Percentiles rank a stretch among this genome's conserved stretches.
Conservation (phyloP, 805 yeast genomes). For the Candida fluviatilis region DNA sequence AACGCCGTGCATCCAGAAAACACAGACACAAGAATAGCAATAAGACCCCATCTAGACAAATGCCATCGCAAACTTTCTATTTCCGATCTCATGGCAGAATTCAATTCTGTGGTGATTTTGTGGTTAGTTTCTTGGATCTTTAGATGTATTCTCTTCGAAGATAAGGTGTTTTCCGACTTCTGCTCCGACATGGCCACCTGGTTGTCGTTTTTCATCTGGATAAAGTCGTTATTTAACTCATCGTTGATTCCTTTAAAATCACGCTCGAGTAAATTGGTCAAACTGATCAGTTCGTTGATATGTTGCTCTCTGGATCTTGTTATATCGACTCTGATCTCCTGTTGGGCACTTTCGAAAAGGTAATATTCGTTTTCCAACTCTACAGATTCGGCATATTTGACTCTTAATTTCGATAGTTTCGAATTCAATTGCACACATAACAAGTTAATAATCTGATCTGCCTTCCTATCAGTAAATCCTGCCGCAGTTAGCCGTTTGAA, state of each 20-base stretch:
- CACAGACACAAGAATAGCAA: constrained; percentile 67
- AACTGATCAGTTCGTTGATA: constrained; percentile 60
- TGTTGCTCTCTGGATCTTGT: constrained; percentile 68
- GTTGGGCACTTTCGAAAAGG: constrained; percentile 86
- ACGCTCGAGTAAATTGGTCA: constrained; percentile 65
- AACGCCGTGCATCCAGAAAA: constrained; percentile 50
- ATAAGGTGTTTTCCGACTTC: constrained; percentile 75
- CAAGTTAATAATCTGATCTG: constrained; percentile 53
- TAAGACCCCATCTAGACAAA: constrained; percentile 80
- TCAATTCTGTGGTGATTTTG: constrained; percentile 76
- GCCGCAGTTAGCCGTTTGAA: constrained; percentile 48
- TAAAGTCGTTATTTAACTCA: constrained; percentile 60
- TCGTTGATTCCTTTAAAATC: constrained; percentile 71
- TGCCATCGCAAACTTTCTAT: constrained; percentile 92
- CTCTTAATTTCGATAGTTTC: constrained; percentile 41
- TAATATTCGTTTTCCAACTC: constrained; percentile 87
- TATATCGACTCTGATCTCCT: constrained; percentile 78
- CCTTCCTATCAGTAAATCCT: constrained; percentile 60
- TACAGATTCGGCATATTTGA: constrained; percentile 47
- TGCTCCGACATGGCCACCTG: constrained; percentile 85
- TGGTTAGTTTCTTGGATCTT: constrained; percentile 79
- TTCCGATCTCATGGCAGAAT: constrained; percentile 78
- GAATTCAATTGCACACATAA: constrained; percentile 40
- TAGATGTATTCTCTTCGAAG: constrained; percentile 63
- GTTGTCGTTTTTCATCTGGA: constrained; percentile 64